Conservation (phyloP, 176 grass and related monocot genomes). For the Aegilops bicornis region DNA sequence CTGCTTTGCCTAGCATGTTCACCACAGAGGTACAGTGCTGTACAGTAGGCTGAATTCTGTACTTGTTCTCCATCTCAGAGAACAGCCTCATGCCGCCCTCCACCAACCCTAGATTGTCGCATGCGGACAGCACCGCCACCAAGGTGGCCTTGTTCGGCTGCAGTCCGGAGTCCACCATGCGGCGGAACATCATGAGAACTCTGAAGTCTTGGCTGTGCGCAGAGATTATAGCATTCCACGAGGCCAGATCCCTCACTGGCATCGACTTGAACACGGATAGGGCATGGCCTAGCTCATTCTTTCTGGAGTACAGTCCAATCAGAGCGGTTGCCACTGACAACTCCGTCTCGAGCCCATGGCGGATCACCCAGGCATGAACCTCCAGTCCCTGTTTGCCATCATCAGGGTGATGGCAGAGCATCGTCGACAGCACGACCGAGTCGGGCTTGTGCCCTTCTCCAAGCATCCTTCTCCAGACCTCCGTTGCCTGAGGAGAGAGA, state of each 20-base stretch:
- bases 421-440: constrained; percentile 19
- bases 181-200: too few relatives aligned
- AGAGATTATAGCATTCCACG: constrained; percentile 50
- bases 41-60: constrained; percentile 37
- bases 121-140: constrained; percentile 39
- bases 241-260: constrained; percentile 42
- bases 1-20: constrained; percentile 58
- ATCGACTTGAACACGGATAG: constrained; percentile 40
- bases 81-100: constrained; percentile 50
- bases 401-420: constrained; percentile 30
- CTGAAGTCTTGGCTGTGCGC: too few relatives aligned
- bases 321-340: constrained; percentile 44
- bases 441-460: constrained; percentile 24
- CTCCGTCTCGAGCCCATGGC: constrained; percentile 39
- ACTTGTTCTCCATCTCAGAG: constrained; percentile 48
- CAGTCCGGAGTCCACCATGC: constrained; percentile 42
- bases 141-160: constrained; percentile 49
- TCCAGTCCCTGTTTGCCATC: constrained; percentile 25
- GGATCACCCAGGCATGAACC: constrained; percentile 66
- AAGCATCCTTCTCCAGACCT: constrained; percentile 47
- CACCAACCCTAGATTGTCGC: constrained; percentile 47
- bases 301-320: constrained; percentile 53
- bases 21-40: constrained; percentile 52
- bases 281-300: constrained; percentile 24
- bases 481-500: constrained; percentile 30